Percentiles rank a stretch among this genome's conserved stretches.
These are phyloP conservation scores for Bipolaris sorokiniana DNA, from an alignment of 2,329 filamentous ascomycete genomes.

Conservation along the genomic window DNA sequence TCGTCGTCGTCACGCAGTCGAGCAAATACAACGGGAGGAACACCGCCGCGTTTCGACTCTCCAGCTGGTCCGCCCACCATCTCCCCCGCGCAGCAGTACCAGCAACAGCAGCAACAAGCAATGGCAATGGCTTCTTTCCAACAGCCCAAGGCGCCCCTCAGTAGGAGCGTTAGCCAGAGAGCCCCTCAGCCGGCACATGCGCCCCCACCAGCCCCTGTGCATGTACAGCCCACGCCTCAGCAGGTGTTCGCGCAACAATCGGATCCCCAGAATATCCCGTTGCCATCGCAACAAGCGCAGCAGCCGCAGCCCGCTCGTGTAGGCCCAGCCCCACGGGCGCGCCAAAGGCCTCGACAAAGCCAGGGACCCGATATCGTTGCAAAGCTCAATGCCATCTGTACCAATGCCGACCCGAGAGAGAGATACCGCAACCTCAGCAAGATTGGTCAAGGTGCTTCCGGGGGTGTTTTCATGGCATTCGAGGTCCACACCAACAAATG, in stretches of 20 bases:
- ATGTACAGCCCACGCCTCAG: conserved; percentile 56
- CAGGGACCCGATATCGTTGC: conserved; percentile 81
- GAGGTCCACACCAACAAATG: conserved; percentile 82
- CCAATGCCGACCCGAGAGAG: conserved; percentile 83
- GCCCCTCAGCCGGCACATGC: conserved; percentile 42
- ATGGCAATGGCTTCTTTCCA: conserved; percentile 67
- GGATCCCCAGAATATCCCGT: conserved; percentile 52
- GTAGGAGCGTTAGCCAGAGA: conserved; percentile 76
- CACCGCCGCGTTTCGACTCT: conserved; percentile 54
- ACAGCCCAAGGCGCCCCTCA: conserved; percentile 75
- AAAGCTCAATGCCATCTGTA: conserved; percentile 87
- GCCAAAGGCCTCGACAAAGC: conserved; percentile 79
- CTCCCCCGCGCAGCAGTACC: conserved; percentile 58
- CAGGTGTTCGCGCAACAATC: conserved; percentile 52
- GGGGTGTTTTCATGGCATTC: conserved; percentile 91
- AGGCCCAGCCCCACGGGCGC: conserved; percentile 68
- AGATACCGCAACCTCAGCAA: conserved; percentile 89
- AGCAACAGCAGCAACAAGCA: conserved; percentile 87
- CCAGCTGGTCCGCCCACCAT: conserved; percentile 46
- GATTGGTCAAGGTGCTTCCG: conserved; percentile 96
- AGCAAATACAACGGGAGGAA: conserved; percentile 52
- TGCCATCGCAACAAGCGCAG: conserved; percentile 54
- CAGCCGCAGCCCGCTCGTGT: conserved; percentile 44
- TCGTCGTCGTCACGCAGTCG: conserved; percentile 51
- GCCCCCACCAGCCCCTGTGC: conserved; percentile 52